Percentiles rank a stretch among this genome's conserved stretches.
phyloP scores from a whole-genome alignment of 768 basidiomycete genomes.

The Candolleomyces aberdarensis region DNA sequence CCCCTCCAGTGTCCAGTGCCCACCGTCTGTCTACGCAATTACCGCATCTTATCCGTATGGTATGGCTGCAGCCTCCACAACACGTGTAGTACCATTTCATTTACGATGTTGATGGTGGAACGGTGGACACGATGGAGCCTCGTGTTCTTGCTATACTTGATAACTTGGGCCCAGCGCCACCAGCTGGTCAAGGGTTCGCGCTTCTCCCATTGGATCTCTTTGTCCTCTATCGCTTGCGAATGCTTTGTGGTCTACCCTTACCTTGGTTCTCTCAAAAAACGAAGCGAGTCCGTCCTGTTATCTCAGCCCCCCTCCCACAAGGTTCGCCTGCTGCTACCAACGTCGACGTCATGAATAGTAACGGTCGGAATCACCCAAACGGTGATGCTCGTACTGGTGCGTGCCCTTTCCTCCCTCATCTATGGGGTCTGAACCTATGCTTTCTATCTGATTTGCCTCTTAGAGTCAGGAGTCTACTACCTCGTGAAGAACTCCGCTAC shows the following conservation, averaged over 20 bases:
- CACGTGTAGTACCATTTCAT: conserved; percentile 21
- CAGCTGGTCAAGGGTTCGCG: background rate
- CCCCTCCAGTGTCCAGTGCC: too few relatives aligned
- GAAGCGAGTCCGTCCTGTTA: conserved; percentile 4
- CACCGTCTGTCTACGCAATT: too few relatives aligned
- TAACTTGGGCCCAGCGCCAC: conserved; percentile 7
- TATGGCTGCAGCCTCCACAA: background rate
- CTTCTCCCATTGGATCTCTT: background rate
- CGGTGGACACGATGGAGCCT: conserved; percentile 37
- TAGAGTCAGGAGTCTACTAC: conserved; percentile 37
- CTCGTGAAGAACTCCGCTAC: conserved; percentile 38
- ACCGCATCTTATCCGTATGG: background rate
- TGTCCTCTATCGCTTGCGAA: background rate
- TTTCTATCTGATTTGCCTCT: background rate
- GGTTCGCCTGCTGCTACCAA: background rate
- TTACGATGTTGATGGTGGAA: conserved; percentile 15
- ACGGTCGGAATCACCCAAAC: background rate
- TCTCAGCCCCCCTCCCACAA: conserved; percentile 6
- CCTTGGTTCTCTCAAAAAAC: background rate
- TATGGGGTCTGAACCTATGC: too few relatives aligned
- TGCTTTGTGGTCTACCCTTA: conserved; percentile 8
- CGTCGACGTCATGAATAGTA: background rate
- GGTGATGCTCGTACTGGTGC: background rate
- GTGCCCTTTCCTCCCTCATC: background rate
- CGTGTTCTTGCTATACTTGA: conserved; percentile 28